Evolutionary conservation across 148 eudicot species (phyloP), one percentile per base, ranked within the genome.

Genomic region (Rhododendron ovatum): DNA sequence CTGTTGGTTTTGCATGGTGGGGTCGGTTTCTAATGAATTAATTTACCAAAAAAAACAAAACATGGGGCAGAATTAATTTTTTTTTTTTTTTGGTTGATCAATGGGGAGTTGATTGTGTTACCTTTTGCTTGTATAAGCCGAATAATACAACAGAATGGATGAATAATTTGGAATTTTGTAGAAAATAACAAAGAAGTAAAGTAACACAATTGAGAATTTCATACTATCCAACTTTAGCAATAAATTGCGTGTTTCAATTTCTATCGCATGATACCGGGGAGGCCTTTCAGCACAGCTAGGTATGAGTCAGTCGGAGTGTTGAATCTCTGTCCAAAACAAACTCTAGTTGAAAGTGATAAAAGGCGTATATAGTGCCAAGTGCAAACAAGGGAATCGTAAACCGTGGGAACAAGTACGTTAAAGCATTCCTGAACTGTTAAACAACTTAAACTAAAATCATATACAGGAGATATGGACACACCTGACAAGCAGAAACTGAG

Each of bases 401-500:
- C 10, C 4, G 47, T 57, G 51, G 9, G 51, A 22, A 10, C 41
- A 67, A 33, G 30, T 80, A 5, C 39, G n/a, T 50, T 65, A 69
- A 88, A 87, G 57, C 73, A 55, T 77, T 73, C 55, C 82, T 26
- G 33, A 51, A 61, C 9, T 80, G 83, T 4, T 55, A 18, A 18
- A 55, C 61, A 14, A 47, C 9, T 7, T 48, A 80, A 67, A 50
- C 47, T 47, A 7, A 45, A 47, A 79, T 30, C 71, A 48, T 67
- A 37, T 33, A 37, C 20, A 14, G 77, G 77, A 75, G 83, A 76
- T 73, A 4, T 45, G 85, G 87, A 88, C 94, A 87, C 85, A 97
- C 99, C 99, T 97, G 96, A 91, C 99, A 97, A 76, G 98, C 94
- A 85, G 91, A 87, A 81, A 97, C 87, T 39, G 98, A 89, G 90